Evolutionary conservation across 2,329 filamentous ascomycete genomes (phyloP), one percentile per base, ranked within the genome.

Genomic region (Claviceps maximensis): DNA sequence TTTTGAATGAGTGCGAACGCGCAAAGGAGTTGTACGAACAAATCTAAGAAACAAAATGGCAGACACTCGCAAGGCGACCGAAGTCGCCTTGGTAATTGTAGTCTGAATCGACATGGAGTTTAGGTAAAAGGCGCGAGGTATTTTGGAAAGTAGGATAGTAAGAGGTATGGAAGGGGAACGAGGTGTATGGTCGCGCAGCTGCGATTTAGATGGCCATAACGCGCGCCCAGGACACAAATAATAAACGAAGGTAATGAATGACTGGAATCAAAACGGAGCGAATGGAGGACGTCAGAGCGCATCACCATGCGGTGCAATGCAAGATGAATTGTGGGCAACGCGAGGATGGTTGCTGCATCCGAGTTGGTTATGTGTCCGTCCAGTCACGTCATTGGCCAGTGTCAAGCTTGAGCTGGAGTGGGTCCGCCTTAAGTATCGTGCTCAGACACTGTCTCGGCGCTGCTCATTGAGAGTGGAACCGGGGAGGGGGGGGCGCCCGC

Each of bases 11-110:
- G 19, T 49, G 31, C 19, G 47, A 15, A 15, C 36, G 19, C 50
- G 31, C 19, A 47, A 15, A 15, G 13, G 38, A n/a, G 51, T 27
- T 33, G 23, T 10, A 63, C 67, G 7, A 55, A 70, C 68, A 54
- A 68, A 59, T 62, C 68, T 61, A 45, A 71, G 67, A 54, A 70
- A 70, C 15, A 68, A 15, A 33, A 69, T n/a, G 7, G 67, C 58
- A 33, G 57, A 66, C 60, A 69, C 61, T 58, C 69, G 66, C 58
- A 72, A 56, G n/a, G 62, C 61, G 40, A 65, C 59, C 17, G 70
- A 72, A 54, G 69, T 65, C 55, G 64, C 56, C 58, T 63, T 64
- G 38, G 69, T 62, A 44, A 65, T 53, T 12, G 54, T 62, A 33
- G 57, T 60, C 47, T 69, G 65, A 51, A 66, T 45, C 21, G 55